Conservation (phyloP, 306 rosid genomes). For the Oxytropis ochrocephala region DNA sequence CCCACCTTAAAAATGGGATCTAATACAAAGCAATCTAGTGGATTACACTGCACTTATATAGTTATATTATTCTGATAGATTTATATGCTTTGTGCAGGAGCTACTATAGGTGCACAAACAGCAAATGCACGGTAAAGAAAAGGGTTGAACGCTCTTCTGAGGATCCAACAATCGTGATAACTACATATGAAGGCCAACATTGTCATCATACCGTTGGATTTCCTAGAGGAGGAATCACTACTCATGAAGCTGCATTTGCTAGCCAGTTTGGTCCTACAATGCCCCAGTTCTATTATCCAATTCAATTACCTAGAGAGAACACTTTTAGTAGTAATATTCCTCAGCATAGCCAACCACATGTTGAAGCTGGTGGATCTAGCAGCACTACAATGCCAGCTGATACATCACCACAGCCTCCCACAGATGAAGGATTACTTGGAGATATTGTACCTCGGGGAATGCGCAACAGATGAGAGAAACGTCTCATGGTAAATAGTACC, state of each 20-base stretch:
- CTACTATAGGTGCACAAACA: conserved; percentile 96
- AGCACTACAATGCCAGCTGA: conserved; percentile 2
- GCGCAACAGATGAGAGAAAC: conserved; percentile 44
- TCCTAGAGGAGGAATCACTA: conserved; percentile 52
- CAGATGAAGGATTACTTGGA: conserved; percentile 78
- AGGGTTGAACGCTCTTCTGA: conserved; percentile 91
- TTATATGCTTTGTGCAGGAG: conserved; percentile 47
- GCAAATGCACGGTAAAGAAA: conserved; percentile 95
- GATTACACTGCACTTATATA: no score
- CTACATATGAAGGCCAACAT: conserved; percentile 96
- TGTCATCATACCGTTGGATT: conserved; percentile 82
- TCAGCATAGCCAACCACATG: conserved; percentile 19
- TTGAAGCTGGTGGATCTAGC: conserved; percentile 23
- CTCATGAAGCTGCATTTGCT: conserved; percentile 34
- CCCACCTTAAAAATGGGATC: no score
- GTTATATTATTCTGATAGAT: neutral
- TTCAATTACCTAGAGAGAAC: conserved; percentile 32
- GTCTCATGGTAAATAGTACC: conserved; percentile 14
- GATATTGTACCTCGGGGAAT: conserved; percentile 81
- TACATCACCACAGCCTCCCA: conserved; percentile 20
- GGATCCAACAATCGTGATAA: conserved; percentile 71
- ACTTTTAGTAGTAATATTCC: conserved; percentile 9
- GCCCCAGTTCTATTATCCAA: conserved; percentile 54
- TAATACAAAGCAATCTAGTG: no score
- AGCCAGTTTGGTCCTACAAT: conserved; percentile 35